Percentiles rank a stretch among this genome's conserved stretches.
These are phyloP conservation scores for Murraya koenigii DNA, from an alignment of 345 rosid species.

Conservation along the genomic window DNA sequence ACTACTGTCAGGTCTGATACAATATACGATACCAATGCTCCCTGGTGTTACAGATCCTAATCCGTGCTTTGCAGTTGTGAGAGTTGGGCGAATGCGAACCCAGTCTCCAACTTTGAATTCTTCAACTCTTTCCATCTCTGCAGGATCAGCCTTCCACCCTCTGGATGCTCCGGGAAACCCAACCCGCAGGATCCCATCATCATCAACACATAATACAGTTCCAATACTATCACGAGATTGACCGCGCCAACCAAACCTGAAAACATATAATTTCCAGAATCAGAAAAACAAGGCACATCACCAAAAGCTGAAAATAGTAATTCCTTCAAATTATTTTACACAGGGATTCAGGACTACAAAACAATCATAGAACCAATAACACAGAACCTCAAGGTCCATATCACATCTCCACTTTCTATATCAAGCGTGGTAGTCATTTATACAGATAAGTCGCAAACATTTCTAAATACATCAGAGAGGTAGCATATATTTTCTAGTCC, in stretches of 20 bases:
- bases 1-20: slow-evolving; percentile 95
- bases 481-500: not conserved
- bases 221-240: slow-evolving; percentile 91
- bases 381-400: not conserved
- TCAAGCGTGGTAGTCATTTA: not conserved
- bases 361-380: not conserved
- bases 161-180: slow-evolving; percentile 99
- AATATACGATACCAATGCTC: slow-evolving; percentile 91
- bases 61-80: slow-evolving; percentile 90
- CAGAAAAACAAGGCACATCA: not conserved
- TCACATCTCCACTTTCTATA: not conserved
- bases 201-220: slow-evolving; percentile 95
- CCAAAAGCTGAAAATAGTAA: not conserved
- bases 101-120: slow-evolving; percentile 99
- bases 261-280: slow-evolving; percentile 19
- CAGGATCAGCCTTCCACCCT: slow-evolving; percentile 99
- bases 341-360: not conserved
- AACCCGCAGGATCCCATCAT: slow-evolving; percentile 97
- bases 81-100: slow-evolving; percentile 96
- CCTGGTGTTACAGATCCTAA: slow-evolving; percentile 93
- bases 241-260: slow-evolving; percentile 94
- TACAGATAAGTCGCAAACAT: not conserved
- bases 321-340: not conserved
- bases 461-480: not conserved
- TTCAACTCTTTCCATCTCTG: slow-evolving; percentile 99